Conservation (phyloP, 2,329 filamentous ascomycete species). For the Corynespora cassiicola region DNA sequence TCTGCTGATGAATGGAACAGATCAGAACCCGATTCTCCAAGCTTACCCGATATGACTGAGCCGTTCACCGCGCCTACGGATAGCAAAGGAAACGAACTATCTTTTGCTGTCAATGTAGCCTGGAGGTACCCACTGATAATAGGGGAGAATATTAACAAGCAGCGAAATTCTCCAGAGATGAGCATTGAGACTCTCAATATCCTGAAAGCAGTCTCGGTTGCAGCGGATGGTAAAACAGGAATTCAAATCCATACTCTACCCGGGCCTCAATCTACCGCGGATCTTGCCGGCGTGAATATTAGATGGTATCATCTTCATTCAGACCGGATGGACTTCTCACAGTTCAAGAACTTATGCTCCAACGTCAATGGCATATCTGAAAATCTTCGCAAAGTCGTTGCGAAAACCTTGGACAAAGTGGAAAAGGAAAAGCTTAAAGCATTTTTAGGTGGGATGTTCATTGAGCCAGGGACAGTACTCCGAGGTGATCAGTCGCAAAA, state of each 20-base stretch:
- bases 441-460: slow-evolving; percentile 35
- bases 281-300: slow-evolving; percentile 12
- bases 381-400: slow-evolving; percentile 20
- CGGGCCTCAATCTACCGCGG: slow-evolving; percentile 23
- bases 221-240: slow-evolving; percentile 19
- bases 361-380: slow-evolving; percentile 22
- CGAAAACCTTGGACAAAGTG: slow-evolving; percentile 24
- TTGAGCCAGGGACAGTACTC: slow-evolving; percentile 41
- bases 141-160: not conserved
- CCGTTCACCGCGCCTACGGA: slow-evolving; percentile 18
- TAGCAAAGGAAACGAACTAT: slow-evolving; percentile 28
- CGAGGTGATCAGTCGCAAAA: slow-evolving; percentile 30
- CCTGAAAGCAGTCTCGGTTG: slow-evolving; percentile 23
- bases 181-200: slow-evolving; percentile 31
- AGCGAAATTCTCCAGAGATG: slow-evolving; percentile 9
- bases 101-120: slow-evolving; percentile 24
- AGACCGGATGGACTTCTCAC: slow-evolving; percentile 26
- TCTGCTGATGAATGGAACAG: too few relatives aligned
- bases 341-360: slow-evolving; percentile 33
- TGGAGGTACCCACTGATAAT: slow-evolving; percentile 2
- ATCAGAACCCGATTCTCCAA: too few relatives aligned
- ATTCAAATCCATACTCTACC: slow-evolving; percentile 28
- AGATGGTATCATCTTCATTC: slow-evolving; percentile 36
- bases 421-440: slow-evolving; percentile 32
- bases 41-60: too few relatives aligned